Evolutionary conservation across 768 basidiomycete species (phyloP), one percentile per base, ranked within the genome.

Genomic region (Rhodocollybia butyracea): DNA sequence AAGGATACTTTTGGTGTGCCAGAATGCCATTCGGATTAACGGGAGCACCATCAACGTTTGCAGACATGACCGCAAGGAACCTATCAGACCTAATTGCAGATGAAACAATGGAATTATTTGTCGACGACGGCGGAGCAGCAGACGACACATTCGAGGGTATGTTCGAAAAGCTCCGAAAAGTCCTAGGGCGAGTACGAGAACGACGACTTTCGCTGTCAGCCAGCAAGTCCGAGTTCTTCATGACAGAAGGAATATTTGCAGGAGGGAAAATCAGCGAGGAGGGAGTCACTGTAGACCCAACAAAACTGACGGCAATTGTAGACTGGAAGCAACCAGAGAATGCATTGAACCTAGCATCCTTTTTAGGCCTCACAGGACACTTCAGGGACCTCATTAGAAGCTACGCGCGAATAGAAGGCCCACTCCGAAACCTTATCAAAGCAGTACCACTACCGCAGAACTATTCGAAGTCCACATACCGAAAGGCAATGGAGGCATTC

Each of bases 141-240:
- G 64, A 43, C 0, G 66, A 76, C 59, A 46, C 34, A 0, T 67
- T 70, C 50, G 54, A 63, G 0, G 57, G 59, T 17, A 54, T 60
- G 22, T 4, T 63, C 6, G 30, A 17, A 2, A 54, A 57, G 5
- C 27, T 70, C 8, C 17, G 51, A 5, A 8, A 26, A 5, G 38
- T 54, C 17, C 32, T 54, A 7, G 27, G 8, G 13, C 7, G 52
- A 54, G 41, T 54, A 26, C 52, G 40, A n/a, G 22, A 7, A 5
- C 6, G 45, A 42, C 15, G 31, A 0, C 51, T 78, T 17, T 77
- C 73, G 0, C 57, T 79, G 1, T 72, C 75, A 2, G 61, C 74
- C 3, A 43, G 6, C 21, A 54, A 54, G 38, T 36, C 52, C 1
- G 24, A 52, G 13, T 51, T 69, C 21, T 57, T 68, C 19, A 36